phyloP scores from a whole-genome alignment of 306 rosid species.

The Prunus davidiana region DNA sequence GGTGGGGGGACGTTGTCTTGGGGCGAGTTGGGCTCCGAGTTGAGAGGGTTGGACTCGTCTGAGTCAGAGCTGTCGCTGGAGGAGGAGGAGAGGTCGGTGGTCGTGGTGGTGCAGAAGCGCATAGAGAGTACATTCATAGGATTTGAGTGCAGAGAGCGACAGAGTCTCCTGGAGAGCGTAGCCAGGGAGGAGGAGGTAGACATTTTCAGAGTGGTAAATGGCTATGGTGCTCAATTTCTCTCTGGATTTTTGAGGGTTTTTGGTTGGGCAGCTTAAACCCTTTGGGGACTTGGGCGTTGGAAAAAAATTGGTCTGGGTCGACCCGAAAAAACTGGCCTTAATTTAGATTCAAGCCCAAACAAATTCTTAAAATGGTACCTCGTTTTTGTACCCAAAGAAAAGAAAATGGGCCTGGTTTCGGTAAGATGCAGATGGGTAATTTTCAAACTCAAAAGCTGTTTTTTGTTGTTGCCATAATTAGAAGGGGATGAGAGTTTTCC shows the following conservation, averaged over 20 bases:
- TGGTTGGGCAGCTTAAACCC: slow-evolving; percentile 41
- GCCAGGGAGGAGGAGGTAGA: slow-evolving; percentile 33
- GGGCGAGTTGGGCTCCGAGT: slow-evolving; percentile 18
- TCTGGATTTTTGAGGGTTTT: neutral
- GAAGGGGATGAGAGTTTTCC: no score
- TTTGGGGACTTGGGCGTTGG: neutral
- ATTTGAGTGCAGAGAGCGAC: slow-evolving; percentile 42
- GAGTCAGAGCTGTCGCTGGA: slow-evolving; percentile 34
- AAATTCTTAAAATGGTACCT: neutral
- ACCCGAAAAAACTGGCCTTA: neutral
- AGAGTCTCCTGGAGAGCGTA: slow-evolving; percentile 49
- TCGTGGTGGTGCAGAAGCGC: slow-evolving; percentile 34
- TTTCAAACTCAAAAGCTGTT: no score
- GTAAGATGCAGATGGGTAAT: no score
- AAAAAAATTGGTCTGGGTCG: neutral
- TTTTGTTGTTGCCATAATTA: no score
- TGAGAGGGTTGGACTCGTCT: slow-evolving; percentile 7
- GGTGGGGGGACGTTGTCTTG: slow-evolving; percentile 3
- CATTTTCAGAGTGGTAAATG: slow-evolving; percentile 20
- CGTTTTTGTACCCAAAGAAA: neutral
- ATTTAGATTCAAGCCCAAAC: neutral
- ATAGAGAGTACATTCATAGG: slow-evolving; percentile 13
- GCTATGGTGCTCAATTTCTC: neutral
- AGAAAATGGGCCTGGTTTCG: neutral
- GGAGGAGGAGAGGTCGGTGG: slow-evolving; percentile 12